These are phyloP conservation scores for Pharus latifolius DNA, from an alignment of 176 grass and related monocot genomes.

Conservation along the genomic window DNA sequence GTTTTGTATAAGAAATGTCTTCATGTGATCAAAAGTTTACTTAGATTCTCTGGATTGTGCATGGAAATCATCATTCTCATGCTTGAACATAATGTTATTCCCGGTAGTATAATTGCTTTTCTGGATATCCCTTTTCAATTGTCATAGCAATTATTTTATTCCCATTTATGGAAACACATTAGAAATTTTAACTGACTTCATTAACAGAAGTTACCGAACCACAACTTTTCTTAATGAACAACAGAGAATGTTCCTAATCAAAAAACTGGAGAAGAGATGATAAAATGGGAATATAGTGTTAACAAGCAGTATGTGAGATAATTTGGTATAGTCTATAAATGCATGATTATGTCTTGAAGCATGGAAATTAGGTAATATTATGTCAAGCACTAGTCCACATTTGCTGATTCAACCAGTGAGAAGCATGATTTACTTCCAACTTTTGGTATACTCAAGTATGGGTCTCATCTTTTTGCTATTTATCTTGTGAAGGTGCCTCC, in stretches of 20 bases:
- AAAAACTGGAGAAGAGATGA: not conserved
- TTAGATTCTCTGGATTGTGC: not conserved
- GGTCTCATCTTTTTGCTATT: not conserved
- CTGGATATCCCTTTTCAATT: not conserved
- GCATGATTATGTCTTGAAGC: not conserved
- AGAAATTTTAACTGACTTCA: not conserved
- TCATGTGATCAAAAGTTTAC: not conserved
- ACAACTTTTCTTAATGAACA: not conserved
- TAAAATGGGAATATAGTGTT: not conserved
- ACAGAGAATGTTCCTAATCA: not conserved
- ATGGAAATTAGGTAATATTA: not conserved
- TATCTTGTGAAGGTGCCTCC: constrained; percentile 52
- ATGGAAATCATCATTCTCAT: not conserved
- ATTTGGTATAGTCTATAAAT: not conserved
- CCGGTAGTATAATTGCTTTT: not conserved
- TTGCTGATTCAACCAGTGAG: not conserved
- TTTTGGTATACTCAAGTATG: not conserved
- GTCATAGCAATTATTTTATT: too few relatives aligned
- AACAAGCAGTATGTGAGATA: not conserved
- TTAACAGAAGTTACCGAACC: not conserved
- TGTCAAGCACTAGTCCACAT: not conserved
- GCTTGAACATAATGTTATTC: not conserved
- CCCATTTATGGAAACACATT: too few relatives aligned
- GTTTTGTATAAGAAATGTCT: not conserved
- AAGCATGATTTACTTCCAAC: not conserved